phyloP scores from a whole-genome alignment of 345 rosid genomes.

The Ceriops tagal region DNA sequence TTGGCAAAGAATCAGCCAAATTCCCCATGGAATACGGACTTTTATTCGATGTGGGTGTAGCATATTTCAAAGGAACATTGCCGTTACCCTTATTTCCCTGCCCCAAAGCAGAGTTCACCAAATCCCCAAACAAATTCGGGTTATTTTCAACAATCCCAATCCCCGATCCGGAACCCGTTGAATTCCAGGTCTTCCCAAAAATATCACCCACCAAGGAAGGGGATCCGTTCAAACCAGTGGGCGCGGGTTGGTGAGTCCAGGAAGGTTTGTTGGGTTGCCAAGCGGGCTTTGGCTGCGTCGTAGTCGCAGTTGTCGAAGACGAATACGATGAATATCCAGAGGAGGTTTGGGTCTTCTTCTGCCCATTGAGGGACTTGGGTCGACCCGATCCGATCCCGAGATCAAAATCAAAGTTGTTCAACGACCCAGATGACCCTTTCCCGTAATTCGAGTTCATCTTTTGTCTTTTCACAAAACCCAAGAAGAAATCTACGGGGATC shows the following conservation, averaged over 20 bases:
- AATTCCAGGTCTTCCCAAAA: conserved; percentile 77
- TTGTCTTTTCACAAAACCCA: neutral
- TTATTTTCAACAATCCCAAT: conserved; percentile 67
- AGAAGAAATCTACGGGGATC: neutral
- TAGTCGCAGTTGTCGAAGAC: conserved; percentile 36
- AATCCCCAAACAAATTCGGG: conserved; percentile 81
- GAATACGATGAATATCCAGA: conserved; percentile 47
- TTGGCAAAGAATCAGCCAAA: conserved; percentile 76
- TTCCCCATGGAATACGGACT: conserved; percentile 69
- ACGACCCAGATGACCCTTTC: conserved; percentile 53
- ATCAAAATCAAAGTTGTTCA: conserved; percentile 47
- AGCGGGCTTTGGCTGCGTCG: conserved; percentile 57
- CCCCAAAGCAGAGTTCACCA: conserved; percentile 78
- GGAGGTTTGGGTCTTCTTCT: conserved; percentile 54
- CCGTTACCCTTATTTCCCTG: conserved; percentile 45
- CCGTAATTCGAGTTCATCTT: conserved; percentile 62
- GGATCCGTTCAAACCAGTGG: conserved; percentile 45
- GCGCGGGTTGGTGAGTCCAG: conserved; percentile 90
- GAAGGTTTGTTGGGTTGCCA: conserved; percentile 77
- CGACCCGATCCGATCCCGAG: conserved; percentile 72
- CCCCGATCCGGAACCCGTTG: conserved; percentile 42
- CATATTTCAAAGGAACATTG: conserved; percentile 71
- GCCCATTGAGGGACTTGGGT: conserved; percentile 59
- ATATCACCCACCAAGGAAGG: conserved; percentile 89
- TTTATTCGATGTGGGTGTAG: conserved; percentile 39